Evolutionary conservation across 371 early-diverging fungal species (phyloP).

Genomic region (Circinella minor): DNA sequence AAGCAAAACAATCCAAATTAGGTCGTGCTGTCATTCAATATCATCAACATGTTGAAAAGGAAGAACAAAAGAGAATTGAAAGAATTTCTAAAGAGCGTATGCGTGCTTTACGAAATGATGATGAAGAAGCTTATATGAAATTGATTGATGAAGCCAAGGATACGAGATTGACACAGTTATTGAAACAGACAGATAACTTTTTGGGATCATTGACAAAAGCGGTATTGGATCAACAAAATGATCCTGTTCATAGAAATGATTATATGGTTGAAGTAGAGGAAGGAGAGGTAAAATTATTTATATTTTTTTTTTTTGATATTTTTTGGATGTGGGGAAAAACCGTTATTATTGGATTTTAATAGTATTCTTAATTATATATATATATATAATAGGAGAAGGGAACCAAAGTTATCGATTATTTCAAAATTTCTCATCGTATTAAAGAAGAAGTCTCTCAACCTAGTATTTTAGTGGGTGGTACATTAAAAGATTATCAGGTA

Average conservation of each 20-base stretch:
- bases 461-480: conserved; percentile 85
- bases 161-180: conserved; percentile 88
- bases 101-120: conserved; percentile 89
- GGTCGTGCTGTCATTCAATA: conserved; percentile 78
- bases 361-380: neutral
- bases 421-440: conserved; percentile 86
- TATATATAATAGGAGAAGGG: conserved; percentile 13
- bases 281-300: neutral
- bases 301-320: too few species aligned
- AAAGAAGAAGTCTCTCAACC: conserved; percentile 86
- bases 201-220: conserved; percentile 80
- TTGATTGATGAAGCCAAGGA: conserved; percentile 95
- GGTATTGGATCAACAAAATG: conserved; percentile 78
- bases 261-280: neutral
- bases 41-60: conserved; percentile 88
- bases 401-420: conserved; percentile 73
- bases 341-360: too few species aligned
- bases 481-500: conserved; percentile 95
- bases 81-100: conserved; percentile 92
- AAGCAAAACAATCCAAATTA: conserved; percentile 68
- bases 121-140: conserved; percentile 95
- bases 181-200: conserved; percentile 89
- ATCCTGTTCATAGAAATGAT: conserved; percentile 13
- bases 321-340: too few species aligned
- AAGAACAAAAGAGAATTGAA: conserved; percentile 86